Base-by-base conservation (phyloP, 768 basidiomycete species). In the Auricularia heimuer region DNA sequence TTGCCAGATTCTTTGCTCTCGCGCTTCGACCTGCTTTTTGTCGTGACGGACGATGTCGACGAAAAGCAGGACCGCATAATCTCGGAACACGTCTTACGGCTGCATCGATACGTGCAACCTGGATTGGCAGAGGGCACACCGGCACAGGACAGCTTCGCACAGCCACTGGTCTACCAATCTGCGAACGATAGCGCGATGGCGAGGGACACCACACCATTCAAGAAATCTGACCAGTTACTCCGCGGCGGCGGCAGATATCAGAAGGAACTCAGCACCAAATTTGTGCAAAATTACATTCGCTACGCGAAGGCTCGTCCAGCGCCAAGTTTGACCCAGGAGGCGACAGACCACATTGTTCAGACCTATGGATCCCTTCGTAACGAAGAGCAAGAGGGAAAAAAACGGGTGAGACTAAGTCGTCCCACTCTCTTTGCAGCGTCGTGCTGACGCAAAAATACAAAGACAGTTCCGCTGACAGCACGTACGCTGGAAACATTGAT, bases 401-500 rank as follows among this genome's bases (percentile, higher is more conserved):
- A 94, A 81, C 86, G 89, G 83, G 94, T 87, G 24, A 69, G 65
- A 69, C 68, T 6, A 66, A 29, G 51, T 45, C 60, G 65, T 42
- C 45, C 44, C 61, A 70, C n/a, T 62, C 62, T 47, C 37, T 12
- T 10, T 35, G 62, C n/a, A 35, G 37, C n/a, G 16, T 21, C 35
- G 4, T 8, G 16, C 62, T 67, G 65, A 62, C 64, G 64, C 71
- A 69, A 63, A 65, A 56, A 67, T 64, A 34, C 63, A 62, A 69
- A 98, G 96, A 99, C 97, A 3, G 90, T 96, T 3, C 97, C 97
- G 10, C 78, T 99, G 70, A 99, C 97, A 2, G 96, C 97, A 21
- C 95, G 97, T 83, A 97, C 97, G 3, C 86, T 99, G 65, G 97
- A 99, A 76, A 99, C 97, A 0, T 83, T 99, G 60, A 99, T 99